Evolutionary conservation across 2,329 filamentous ascomycete species (phyloP).

Genomic region (Fusarium pseudonygamai): DNA sequence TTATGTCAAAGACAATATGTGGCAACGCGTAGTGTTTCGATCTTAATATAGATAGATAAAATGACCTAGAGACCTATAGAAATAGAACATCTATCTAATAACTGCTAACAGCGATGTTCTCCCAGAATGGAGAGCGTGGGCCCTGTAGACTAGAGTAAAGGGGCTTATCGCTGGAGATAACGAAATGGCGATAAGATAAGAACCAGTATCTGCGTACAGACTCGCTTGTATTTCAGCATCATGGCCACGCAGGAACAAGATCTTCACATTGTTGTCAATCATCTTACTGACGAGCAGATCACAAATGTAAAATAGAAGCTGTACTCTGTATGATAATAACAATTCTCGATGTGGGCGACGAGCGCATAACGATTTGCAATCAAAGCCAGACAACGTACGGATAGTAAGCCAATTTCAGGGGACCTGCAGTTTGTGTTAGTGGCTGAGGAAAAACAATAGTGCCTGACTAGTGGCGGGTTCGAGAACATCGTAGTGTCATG

Average conservation of each 20-base stretch:
- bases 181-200: neutral
- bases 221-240: neutral
- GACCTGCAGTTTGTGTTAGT: neutral
- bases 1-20: neutral
- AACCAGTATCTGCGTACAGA: accelerated
- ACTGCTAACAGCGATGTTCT: accelerated
- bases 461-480: neutral
- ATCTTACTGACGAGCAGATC: neutral
- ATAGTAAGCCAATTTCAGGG: neutral
- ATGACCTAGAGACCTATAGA: too few relatives aligned
- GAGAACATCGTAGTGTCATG: neutral
- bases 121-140: neutral
- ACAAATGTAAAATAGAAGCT: neutral
- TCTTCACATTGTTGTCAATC: neutral
- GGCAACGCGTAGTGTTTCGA: accelerated
- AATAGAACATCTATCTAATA: neutral
- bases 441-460: neutral
- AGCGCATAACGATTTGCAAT: neutral
- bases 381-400: neutral
- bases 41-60: neutral
- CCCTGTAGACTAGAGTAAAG: neutral
- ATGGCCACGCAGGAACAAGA: neutral
- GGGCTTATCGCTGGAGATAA: neutral
- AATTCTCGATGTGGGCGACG: accelerated
- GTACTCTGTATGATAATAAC: neutral